A percentile compares a stretch with the other conserved stretches of the same genome.
Conservation (phyloP, 148 eudicot genomes). For the Rhododendron simsii region DNA sequence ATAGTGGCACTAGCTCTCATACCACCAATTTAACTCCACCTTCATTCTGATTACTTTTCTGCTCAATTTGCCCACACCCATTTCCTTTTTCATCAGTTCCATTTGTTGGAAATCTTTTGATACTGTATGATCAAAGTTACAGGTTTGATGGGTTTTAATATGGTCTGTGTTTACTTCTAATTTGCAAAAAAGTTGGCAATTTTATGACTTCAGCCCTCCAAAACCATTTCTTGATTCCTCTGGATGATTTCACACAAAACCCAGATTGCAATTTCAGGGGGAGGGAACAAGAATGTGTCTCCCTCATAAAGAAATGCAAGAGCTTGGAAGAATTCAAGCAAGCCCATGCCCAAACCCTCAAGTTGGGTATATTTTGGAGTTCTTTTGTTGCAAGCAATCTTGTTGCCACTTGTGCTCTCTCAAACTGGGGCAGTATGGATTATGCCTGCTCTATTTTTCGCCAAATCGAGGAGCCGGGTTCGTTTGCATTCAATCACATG, state of each 20-base stretch:
- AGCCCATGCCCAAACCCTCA: constrained; percentile 42
- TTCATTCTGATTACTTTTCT: neutral
- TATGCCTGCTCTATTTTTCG: constrained; percentile 40
- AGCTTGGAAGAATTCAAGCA: constrained; percentile 42
- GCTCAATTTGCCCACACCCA: neutral
- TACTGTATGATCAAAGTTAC: neutral
- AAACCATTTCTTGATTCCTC: constrained; percentile 20
- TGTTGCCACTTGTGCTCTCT: constrained; percentile 41
- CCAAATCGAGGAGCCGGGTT: constrained; percentile 34
- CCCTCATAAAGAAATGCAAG: constrained; percentile 41
- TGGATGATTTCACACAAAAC: constrained; percentile 24
- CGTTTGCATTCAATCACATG: constrained; percentile 45
- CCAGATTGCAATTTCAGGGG: constrained; percentile 12
- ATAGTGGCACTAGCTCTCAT: neutral
- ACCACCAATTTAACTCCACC: neutral
- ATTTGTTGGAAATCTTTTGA: no score
- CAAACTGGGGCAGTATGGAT: constrained; percentile 47
- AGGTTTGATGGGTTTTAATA: neutral
- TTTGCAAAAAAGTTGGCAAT: neutral
- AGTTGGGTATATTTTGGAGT: constrained; percentile 33
- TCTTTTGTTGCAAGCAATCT: constrained; percentile 42
- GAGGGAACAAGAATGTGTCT: constrained; percentile 44
- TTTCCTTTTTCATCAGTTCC: neutral
- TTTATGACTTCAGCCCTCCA: constrained; percentile 19
- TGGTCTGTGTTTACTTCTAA: constrained; percentile 4